A percentile compares a stretch with the other conserved stretches of the same genome.
Conservation (phyloP, 345 rosid genomes). For the Salix exigua region DNA sequence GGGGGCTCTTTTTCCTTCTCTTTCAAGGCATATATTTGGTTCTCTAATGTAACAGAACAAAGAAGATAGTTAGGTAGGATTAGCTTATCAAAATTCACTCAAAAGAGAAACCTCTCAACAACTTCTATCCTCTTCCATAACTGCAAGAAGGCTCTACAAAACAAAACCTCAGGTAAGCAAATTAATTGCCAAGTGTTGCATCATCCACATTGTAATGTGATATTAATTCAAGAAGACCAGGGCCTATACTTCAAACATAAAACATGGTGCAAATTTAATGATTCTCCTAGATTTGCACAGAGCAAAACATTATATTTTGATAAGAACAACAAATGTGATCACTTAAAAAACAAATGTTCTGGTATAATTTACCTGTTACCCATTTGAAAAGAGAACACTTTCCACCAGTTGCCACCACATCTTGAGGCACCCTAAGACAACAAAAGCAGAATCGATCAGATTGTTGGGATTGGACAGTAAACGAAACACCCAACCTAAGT, state of each 20-base stretch:
- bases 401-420: conserved; percentile 88
- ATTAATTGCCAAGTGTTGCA: background rate
- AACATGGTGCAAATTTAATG: background rate
- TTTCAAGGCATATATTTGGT: conserved; percentile 55
- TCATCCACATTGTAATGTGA: background rate
- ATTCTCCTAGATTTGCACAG: background rate
- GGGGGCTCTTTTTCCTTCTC: conserved; percentile 68
- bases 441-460: background rate
- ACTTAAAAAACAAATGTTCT: background rate
- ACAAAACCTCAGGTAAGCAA: background rate
- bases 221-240: background rate
- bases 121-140: background rate
- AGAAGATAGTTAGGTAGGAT: background rate
- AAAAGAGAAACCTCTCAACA: background rate
- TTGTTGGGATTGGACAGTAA: background rate
- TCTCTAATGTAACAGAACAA: conserved; percentile 39
- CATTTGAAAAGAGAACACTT: conserved; percentile 80
- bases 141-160: conserved; percentile 2
- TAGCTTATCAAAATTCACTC: background rate
- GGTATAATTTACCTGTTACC: conserved; percentile 62
- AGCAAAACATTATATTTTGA: background rate
- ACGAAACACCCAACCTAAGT: background rate
- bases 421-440: conserved; percentile 87
- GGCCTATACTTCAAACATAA: background rate
- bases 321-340: background rate